Evolutionary conservation across 2,329 filamentous ascomycete species (phyloP).

Genomic region (Metarhizium robertsii): DNA sequence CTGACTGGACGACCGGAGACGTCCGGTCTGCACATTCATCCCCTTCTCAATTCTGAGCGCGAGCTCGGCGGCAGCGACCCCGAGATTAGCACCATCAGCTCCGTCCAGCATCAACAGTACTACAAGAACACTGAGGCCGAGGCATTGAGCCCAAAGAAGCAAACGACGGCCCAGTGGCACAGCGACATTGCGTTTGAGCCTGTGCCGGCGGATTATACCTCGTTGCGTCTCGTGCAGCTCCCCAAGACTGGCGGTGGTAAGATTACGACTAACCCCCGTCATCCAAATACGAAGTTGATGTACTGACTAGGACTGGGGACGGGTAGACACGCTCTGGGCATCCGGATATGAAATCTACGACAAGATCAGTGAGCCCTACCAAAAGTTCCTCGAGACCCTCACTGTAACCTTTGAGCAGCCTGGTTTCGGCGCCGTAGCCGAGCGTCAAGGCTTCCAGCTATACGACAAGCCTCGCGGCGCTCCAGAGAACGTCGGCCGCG

Average conservation of each 20-base stretch:
- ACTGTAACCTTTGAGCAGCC: conserved; percentile 46
- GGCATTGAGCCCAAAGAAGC: no score
- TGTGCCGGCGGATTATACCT: conserved; percentile 53
- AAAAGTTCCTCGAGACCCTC: conserved; percentile 47
- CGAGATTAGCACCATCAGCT: no score
- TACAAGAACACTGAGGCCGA: no score
- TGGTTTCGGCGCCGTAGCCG: conserved; percentile 38
- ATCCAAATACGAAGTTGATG: no score
- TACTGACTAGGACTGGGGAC: no score
- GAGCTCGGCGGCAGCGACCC: conserved; percentile 35
- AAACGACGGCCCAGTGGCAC: no score
- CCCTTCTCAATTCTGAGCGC: conserved; percentile 41
- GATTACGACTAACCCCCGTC: no score
- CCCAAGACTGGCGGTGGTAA: conserved; percentile 35
- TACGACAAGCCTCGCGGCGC: conserved; percentile 36
- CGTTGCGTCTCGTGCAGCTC: conserved; percentile 42
- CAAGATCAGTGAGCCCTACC: conserved; percentile 46
- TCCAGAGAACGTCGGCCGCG: conserved; percentile 38
- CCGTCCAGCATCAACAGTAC: no score
- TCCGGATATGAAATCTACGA: conserved; percentile 60
- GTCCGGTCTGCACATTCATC: conserved; percentile 51
- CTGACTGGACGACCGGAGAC: conserved; percentile 46
- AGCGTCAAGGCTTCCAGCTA: conserved; percentile 32
- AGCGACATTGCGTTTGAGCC: conserved; percentile 50
- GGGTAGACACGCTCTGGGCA: conserved; percentile 51